Evolutionary conservation across 257 asterid genomes (phyloP), one percentile per base, ranked within the genome.

Genomic region (Nicotiana otophora): DNA sequence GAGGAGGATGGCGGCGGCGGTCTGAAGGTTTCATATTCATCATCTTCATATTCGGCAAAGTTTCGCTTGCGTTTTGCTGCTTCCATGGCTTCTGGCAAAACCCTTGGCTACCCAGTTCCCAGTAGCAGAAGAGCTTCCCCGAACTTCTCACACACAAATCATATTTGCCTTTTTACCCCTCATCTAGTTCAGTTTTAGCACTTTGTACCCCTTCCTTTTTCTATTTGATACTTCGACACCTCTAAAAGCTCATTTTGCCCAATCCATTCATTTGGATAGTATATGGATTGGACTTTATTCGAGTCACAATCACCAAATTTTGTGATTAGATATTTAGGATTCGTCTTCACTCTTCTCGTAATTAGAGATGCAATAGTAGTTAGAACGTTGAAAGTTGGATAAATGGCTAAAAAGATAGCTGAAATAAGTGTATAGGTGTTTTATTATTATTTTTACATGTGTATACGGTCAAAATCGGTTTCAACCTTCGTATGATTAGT

Each of bases 1-100:
- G 86, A 48, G 51, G 87, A 23, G 12, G 80, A 77, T 10, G 80
- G 80, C 5, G 87, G 78, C 20, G 84, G 82, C 15, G 89, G 85
- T 6, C 86, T 81, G 72, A 88, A 80, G 8, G 87, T 64, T 20
- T 87, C 84, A 53, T 88, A 26, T 48, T 90, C 83, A 7, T 74
- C 88, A 36, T 64, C 81, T 16, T 51, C 80, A 33, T 36, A 53
- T 17, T 87, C 81, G n/a, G 76, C 48, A 83, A 77, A 23, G 80
- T 65, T 86, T 72, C 98, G 95, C 84, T 91, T 90, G 63, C 98
- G 96, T 60, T 96, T 94, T 23, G 87, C 83, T 7, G 84, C 33
- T 66, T 70, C 82, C 62, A n/a, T 72, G 10, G 80, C 69, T 53
- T 66, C 87, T 85, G 34, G 15, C 51, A 9, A 12, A 80, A 60